Base-by-base conservation (phyloP, 345 rosid genomes). In the Aquilaria malaccensis region DNA sequence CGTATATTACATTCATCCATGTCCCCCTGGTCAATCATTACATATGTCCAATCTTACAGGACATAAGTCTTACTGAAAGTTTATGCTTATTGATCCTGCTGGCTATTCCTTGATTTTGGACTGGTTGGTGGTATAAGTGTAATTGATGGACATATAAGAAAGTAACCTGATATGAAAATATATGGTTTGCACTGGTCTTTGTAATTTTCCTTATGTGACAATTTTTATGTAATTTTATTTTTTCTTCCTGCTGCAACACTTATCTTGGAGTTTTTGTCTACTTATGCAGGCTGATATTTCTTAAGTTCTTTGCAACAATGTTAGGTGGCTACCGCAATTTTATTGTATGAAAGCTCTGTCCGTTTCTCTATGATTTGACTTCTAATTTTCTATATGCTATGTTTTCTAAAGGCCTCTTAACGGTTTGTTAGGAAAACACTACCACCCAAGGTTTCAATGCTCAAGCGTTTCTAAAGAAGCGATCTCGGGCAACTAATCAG, bases 261-360 rank as follows among this genome's bases (percentile, higher is more conserved):
- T 37, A 37, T 37, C 4, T 3, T 4, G 43, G 43, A 1, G 0
- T 37, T 37, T 63, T 68, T 61, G 43, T 64, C 43, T 62, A 11
- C 63, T 22, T 79, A 10, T 82, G 81, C 91, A 94, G 99, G 91
- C 81, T 94, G 58, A 94, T 85, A 76, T 94, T 88, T 75, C 79
- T 94, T 54, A 94, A 82, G 83, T 88, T 86, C 75, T 86, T 94
- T 75, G 96, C 97, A 58, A 90, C 97, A 66, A 76, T 94, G 61
- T 80, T 94, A 77, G 82, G 91, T 68, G 99, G 99, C 82, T 94
- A 94, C 74, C 99, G 95, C 81, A 94, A 94, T 78, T 94, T 94
- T 77, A 76, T 94, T 56, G 99, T 94, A 88, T 52, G 96, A 33
- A 56, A 63, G 2, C 13, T 69, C 53, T 55, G 30, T 22, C 68